Base-by-base conservation (phyloP, 331 rosid genomes). In the Quercus tomentella region DNA sequence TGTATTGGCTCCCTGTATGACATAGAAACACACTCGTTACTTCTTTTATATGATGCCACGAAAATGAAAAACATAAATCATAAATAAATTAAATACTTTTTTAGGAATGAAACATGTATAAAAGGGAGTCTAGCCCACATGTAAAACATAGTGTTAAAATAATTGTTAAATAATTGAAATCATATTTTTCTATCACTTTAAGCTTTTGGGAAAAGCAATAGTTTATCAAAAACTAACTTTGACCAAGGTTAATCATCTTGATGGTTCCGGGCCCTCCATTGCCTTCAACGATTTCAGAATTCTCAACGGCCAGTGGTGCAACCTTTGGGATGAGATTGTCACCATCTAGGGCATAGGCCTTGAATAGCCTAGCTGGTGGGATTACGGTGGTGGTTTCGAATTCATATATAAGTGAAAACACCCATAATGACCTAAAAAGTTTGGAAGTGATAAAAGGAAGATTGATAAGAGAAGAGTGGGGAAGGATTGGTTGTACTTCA, bases 221-320 rank as follows among this genome's bases (percentile, higher is more conserved):
- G 35, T 31, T 31, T 31, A 5, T 31, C 35, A 6, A 14, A 23
- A n/a, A 30, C 17, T 57, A 28, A 61, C 77, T 77, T 72, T 69
- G 43, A n/a, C 11, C 56, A 22, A 72, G 22, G 31, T 16, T 52
- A 9, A 79, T 33, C 65, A 72, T 73, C 22, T 54, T 73, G 56
- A 79, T 63, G 73, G 94, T 86, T 80, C 97, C 98, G 18, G 88
- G 83, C 1, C 82, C 97, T 10, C 97, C 93, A 76, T 77, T 71
- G 75, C 94, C 94, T 86, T 88, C 84, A 5, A 84, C 20, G 70
- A 82, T 51, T 41, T 84, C 91, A 41, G 77, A 4, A 12, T 67
- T 62, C 35, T 88, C 74, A 12, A 88, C 30, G 16, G 45, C 58
- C 4, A 82, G 80, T 5, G 85, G 88, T 3, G 80, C 70, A 51